Evolutionary conservation across 495 filamentous ascomycete genomes (phyloP), one percentile per base, ranked within the genome.

Genomic region (Penicillium verhagenii): DNA sequence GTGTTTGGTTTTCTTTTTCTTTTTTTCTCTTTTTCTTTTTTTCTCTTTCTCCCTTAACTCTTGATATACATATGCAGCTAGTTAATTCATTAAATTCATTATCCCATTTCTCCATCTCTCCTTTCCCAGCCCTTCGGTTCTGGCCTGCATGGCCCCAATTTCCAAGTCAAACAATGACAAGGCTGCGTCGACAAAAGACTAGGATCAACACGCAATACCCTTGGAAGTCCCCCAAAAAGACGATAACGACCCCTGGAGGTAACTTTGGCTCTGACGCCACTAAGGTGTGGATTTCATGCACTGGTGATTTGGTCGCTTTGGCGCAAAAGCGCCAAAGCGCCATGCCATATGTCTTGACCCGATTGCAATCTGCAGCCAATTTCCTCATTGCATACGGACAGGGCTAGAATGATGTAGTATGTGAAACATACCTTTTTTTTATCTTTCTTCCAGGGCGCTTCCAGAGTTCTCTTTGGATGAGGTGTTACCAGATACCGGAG

Each of bases 61-160:
- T n/a, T n/a, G n/a, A n/a, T n/a, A n/a, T n/a, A n/a, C n/a, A n/a
- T n/a, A 52, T 45, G 57, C 49, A 47, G 38, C 26, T n/a, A n/a
- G n/a, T n/a, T n/a, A n/a, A n/a, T n/a, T n/a, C n/a, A n/a, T n/a
- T n/a, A n/a, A n/a, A n/a, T n/a, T n/a, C n/a, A n/a, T n/a, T n/a
- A n/a, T n/a, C n/a, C n/a, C n/a, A n/a, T n/a, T n/a, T n/a, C n/a
- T n/a, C n/a, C n/a, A n/a, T n/a, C n/a, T n/a, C n/a, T n/a, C n/a
- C n/a, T n/a, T 53, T 26, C 24, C 54, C 48, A 54, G 54, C 58
- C 50, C 54, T 31, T 40, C 29, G 40, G 33, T 7, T 50, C 14
- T 18, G n/a, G 26, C 14, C 38, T 61, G 58, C 58, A 57, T 57
- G 58, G 56, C 46, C 47, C 48, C 53, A 52, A 45, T 53, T n/a